Evolutionary conservation across 768 basidiomycete species (phyloP).

Genomic region (Coprinopsis cinerea): DNA sequence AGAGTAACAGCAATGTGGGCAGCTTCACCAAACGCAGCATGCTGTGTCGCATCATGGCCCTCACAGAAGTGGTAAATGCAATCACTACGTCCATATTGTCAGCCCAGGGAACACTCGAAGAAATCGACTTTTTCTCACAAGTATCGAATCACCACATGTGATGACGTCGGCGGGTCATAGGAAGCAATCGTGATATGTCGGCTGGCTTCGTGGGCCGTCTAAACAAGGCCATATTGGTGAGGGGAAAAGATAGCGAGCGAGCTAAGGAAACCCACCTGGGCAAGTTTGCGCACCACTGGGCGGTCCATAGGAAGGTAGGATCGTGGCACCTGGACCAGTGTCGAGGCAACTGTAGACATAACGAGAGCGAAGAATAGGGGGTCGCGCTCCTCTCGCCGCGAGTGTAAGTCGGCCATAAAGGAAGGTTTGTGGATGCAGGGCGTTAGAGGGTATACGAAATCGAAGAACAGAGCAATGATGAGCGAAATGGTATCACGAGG

Average conservation of each 20-base stretch:
- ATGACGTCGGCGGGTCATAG: slow-evolving; percentile 79
- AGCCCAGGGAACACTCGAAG: slow-evolving; percentile 4
- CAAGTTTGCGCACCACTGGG: slow-evolving; percentile 76
- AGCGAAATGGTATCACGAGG: slow-evolving; percentile 75
- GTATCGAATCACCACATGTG: slow-evolving; percentile 83
- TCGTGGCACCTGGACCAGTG: slow-evolving; percentile 82
- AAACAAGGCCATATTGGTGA: slow-evolving; percentile 11
- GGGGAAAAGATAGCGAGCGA: slow-evolving; percentile 2
- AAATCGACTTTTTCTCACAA: slow-evolving; percentile 45
- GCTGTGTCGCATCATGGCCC: slow-evolving; percentile 81
- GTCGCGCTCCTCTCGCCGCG: slow-evolving; percentile 76
- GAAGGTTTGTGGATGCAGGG: slow-evolving; percentile 89
- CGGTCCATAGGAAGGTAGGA: slow-evolving; percentile 87
- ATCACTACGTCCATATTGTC: slow-evolving; percentile 42
- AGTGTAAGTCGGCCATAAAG: slow-evolving; percentile 85
- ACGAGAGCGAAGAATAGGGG: slow-evolving; percentile 89
- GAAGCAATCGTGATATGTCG: slow-evolving; percentile 73
- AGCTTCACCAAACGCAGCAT: slow-evolving; percentile 84
- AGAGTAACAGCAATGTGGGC: slow-evolving; percentile 78
- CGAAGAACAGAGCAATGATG: slow-evolving; percentile 86
- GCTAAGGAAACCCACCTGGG: slow-evolving; percentile 33
- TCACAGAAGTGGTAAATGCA: slow-evolving; percentile 86
- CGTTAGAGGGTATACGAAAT: slow-evolving; percentile 88
- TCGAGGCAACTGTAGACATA: slow-evolving; percentile 83
- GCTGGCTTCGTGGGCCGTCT: slow-evolving; percentile 78